Evolutionary conservation across 148 eudicot genomes (phyloP).

Genomic region (Rhododendron ovatum): DNA sequence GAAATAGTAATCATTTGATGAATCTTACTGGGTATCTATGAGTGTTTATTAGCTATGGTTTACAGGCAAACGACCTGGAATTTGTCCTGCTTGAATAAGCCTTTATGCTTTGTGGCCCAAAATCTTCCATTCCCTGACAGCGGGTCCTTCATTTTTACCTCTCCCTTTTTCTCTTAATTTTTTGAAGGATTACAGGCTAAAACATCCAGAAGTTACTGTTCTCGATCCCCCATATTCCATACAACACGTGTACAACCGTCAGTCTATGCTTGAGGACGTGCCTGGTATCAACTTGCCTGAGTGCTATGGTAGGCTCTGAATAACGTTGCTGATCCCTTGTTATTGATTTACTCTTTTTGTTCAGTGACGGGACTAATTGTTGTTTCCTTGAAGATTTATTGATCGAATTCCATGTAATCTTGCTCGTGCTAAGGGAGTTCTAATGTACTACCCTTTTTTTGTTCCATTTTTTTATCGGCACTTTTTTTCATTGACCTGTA

Average conservation of each 20-base stretch:
- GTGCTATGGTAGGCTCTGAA: constrained; percentile 36
- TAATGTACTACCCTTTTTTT: not conserved
- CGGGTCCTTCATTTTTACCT: constrained; percentile 9
- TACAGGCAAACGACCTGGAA: not conserved
- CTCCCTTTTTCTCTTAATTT: not conserved
- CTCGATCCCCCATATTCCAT: constrained; percentile 74
- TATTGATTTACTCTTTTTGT: not conserved
- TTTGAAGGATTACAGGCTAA: constrained; percentile 58
- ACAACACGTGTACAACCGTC: constrained; percentile 55
- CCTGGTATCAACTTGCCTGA: constrained; percentile 57
- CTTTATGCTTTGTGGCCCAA: not conserved
- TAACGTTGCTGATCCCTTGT: not conserved
- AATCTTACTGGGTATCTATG: not conserved
- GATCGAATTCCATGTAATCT: not conserved
- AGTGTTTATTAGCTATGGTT: not conserved
- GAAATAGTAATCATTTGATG: not conserved
- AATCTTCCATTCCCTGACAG: not conserved
- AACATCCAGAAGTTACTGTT: constrained; percentile 61
- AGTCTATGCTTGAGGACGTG: constrained; percentile 66
- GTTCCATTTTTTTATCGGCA: not conserved
- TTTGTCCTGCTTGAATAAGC: not conserved
- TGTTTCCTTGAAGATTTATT: constrained; percentile 5
- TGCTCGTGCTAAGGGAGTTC: not conserved
- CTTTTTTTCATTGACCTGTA: not conserved
- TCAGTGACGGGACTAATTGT: not conserved